phyloP scores from a whole-genome alignment of 129 eudicot species.

The Lonicera japonica region DNA sequence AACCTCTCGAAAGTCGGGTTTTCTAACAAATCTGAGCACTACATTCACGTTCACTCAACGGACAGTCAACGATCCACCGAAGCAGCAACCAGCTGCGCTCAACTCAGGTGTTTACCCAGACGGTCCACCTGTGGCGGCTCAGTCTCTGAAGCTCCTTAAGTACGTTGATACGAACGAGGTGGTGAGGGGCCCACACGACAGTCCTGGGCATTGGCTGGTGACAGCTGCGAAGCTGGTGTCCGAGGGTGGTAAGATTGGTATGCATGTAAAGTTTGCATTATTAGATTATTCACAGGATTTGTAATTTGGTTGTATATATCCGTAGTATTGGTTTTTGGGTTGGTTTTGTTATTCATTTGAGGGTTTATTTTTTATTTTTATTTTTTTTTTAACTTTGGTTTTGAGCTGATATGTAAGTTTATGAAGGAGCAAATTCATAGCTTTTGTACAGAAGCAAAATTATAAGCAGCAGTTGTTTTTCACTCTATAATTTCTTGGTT shows the following conservation, averaged over 20 bases:
- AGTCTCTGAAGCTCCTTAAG: slow-evolving; percentile 52
- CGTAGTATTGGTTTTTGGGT: slow-evolving; percentile 5
- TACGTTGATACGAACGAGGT: slow-evolving; percentile 66
- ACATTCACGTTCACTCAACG: slow-evolving; percentile 67
- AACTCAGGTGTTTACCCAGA: slow-evolving; percentile 85
- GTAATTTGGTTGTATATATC: slow-evolving; percentile 18
- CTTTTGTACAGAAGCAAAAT: slow-evolving; percentile 4
- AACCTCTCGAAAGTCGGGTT: slow-evolving; percentile 55
- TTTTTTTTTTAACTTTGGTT: too few relatives aligned
- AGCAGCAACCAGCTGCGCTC: slow-evolving; percentile 44
- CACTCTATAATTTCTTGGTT: too few relatives aligned
- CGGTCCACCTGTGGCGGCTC: slow-evolving; percentile 70
- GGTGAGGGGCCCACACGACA: slow-evolving; percentile 71
- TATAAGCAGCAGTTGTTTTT: too few relatives aligned
- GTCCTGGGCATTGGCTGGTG: slow-evolving; percentile 98
- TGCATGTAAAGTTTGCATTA: slow-evolving; percentile 80
- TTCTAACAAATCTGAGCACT: slow-evolving; percentile 65
- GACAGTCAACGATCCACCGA: slow-evolving; percentile 44
- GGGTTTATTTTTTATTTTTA: too few relatives aligned
- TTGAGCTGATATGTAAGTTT: background rate
- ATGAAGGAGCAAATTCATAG: background rate
- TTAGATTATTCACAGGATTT: slow-evolving; percentile 47
- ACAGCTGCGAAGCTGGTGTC: slow-evolving; percentile 73
- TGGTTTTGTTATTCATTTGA: slow-evolving; percentile 2
- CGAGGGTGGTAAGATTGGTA: slow-evolving; percentile 79